These are phyloP conservation scores for Colletotrichum sublineola DNA, from an alignment of 2,329 filamentous ascomycete species.

Conservation along the genomic window DNA sequence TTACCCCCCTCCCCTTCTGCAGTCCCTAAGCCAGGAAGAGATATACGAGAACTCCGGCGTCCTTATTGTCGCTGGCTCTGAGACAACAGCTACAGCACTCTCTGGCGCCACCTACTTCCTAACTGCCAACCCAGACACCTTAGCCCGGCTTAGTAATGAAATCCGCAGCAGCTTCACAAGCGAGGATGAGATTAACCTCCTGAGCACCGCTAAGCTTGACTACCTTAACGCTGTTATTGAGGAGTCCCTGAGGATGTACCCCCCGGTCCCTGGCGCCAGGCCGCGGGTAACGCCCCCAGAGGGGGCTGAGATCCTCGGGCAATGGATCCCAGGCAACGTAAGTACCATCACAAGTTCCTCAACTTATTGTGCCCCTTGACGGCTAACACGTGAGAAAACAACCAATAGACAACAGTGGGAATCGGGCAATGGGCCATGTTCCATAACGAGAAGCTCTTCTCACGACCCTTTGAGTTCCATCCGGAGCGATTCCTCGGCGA, in stretches of 20 bases:
- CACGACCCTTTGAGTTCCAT: conserved; percentile 57
- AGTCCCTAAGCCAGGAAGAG: conserved; percentile 36
- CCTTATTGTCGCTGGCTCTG: conserved; percentile 52
- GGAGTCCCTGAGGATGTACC: conserved; percentile 59
- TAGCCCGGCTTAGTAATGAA: conserved; percentile 53
- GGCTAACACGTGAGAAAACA: neutral
- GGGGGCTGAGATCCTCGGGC: conserved; percentile 51
- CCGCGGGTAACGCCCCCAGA: conserved; percentile 48
- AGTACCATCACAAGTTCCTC: conserved; percentile 6
- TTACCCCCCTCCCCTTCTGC: too few relatives aligned
- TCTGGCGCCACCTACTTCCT: conserved; percentile 49
- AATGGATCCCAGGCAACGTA: conserved; percentile 51
- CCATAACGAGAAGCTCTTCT: conserved; percentile 59
- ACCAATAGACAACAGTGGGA: conserved; percentile 55
- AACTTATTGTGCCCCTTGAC: neutral
- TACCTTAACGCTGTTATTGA: conserved; percentile 59
- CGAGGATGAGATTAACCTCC: conserved; percentile 54
- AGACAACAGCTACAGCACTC: conserved; percentile 52
- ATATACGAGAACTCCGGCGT: conserved; percentile 42
- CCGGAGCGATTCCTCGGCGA: conserved; percentile 59
- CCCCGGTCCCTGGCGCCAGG: conserved; percentile 47
- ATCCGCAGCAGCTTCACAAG: conserved; percentile 51
- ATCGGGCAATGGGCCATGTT: conserved; percentile 61
- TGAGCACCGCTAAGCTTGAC: conserved; percentile 48
- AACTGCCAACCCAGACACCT: conserved; percentile 47